Base-by-base conservation (phyloP, 2,329 filamentous ascomycete genomes). In the Atkinsonella hypoxylon region DNA sequence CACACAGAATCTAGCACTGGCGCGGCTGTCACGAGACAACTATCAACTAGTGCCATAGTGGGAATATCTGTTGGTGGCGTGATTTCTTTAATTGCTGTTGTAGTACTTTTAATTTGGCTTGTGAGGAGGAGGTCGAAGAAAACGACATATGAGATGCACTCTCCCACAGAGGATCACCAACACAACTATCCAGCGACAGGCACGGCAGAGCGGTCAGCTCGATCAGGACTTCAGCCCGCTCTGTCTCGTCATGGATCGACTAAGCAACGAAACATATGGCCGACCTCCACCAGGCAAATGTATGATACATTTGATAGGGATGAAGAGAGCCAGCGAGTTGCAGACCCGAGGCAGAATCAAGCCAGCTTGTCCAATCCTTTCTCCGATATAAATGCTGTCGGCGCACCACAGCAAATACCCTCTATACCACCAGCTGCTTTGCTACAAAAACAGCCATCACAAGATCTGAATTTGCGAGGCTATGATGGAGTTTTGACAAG, bases 31-130 rank as follows among this genome's bases (percentile, higher is more conserved):
- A 30, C 47, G n/a, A 36, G 51, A 18, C 12, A 36, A 12, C 42
- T 54, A 15, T 46, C 61, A 6, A 62, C 57, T 3, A 59, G 58
- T 5, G 70, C 71, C 6, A 68, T 81, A 42, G 74, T 74, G 1
- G 77, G 73, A 10, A 72, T 76, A 39, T 71, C 78, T 2, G 61
- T 78, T 4, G 77, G 76, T 30, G 71, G 71, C 4, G 59, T 77
- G 1, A 69, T 72, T 0, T 63, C 55, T 15, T 32, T 66, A 36
- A 26, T 26, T 26, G 67, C 68, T 3, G 52, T 79, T 15, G 56
- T 77, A 20, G 69, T 65, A 0, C 68, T 79, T 40, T 54, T 78
- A 2, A 56, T 77, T 10, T 81, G 75, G 76, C 67, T 76, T 54
- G 71, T 70, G 67, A 73, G 54, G 67, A 68, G 42, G 54, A 61